Evolutionary conservation across 2,329 filamentous ascomycete species (phyloP).

Genomic region (Dryadomyces sulphureus): DNA sequence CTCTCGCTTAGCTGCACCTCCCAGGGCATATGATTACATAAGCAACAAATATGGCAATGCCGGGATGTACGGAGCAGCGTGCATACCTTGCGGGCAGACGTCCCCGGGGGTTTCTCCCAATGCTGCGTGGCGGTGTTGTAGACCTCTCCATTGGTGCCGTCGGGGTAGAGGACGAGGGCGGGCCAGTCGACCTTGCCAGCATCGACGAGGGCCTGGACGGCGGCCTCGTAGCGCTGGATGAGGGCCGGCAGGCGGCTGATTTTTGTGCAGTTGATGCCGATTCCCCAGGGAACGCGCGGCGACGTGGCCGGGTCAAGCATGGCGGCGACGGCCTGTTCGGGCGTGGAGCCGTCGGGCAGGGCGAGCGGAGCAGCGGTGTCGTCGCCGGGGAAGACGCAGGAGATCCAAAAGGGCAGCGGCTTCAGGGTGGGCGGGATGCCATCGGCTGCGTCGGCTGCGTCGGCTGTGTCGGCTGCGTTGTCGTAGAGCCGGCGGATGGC

Average conservation of each 20-base stretch:
- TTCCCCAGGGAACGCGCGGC: conserved; percentile 33
- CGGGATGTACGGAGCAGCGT: background rate
- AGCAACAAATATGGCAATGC: background rate
- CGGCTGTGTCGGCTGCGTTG: background rate
- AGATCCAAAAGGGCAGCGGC: conserved; percentile 39
- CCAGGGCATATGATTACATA: conserved; percentile 21
- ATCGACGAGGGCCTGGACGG: conserved; percentile 22
- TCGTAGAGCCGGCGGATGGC: conserved; percentile 30
- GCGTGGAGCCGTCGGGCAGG: conserved; percentile 40
- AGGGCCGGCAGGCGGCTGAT: conserved; percentile 44
- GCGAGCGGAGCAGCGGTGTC: conserved; percentile 15
- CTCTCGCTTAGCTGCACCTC: conserved; percentile 27
- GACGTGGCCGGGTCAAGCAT: conserved; percentile 15
- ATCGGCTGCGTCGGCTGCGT: background rate
- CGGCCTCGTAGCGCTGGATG: conserved; percentile 38
- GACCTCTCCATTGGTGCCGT: conserved; percentile 52
- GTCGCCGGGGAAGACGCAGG: conserved; percentile 41
- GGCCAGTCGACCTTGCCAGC: conserved; percentile 26
- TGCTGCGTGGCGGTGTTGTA: conserved; percentile 48
- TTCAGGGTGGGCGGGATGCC: conserved; percentile 16
- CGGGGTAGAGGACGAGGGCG: conserved; percentile 48
- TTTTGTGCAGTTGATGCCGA: conserved; percentile 58
- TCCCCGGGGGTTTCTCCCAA: conserved; percentile 34
- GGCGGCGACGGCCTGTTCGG: conserved; percentile 24
- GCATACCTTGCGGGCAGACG: conserved; percentile 12